Evolutionary conservation across 2,329 filamentous ascomycete genomes (phyloP), one percentile per base, ranked within the genome.

Genomic region (Claviceps maximensis): DNA sequence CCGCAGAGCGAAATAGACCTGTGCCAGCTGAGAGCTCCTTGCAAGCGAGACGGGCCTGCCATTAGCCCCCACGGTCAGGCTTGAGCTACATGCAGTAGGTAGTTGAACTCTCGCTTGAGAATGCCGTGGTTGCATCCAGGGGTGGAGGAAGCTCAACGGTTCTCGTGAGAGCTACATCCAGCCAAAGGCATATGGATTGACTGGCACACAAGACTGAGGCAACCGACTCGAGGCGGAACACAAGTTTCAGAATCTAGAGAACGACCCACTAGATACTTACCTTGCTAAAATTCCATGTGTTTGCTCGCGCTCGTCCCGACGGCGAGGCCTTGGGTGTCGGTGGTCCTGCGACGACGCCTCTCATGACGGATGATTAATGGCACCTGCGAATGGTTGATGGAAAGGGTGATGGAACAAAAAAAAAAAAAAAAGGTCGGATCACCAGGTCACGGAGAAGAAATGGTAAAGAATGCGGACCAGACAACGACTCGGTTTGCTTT

Each of bases 281-380:
- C 65, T 65, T 69, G 60, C 70, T 69, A 53, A 72, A 70, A 57
- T 62, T 71, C 65, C 66, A 72, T 13, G 70, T 73, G 49, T 72
- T 68, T 51, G 61, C 63, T 50, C 66, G 60, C 51, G 61, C 55
- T 56, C 67, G 60, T 45, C 63, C 63, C 48, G 58, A 58, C n/a
- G 60, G 59, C 50, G 57, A 58, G 12, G 50, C 52, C 49, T 49
- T 50, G 36, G 63, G 60, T 51, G 62, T 63, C 36, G 65, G 64
- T 50, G 65, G 61, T 50, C 67, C 68, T 53, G 69, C 67, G 50
- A 62, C 60, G 50, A 71, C 62, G 47, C 68, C 67, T 55, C 47
- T 55, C 50, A 55, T 54, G 27, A n/a, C 13, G 23, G 21, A 45
- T 13, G 42, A 45, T n/a, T 21, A 31, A 36, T 7, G 23, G n/a